Conservation (phyloP, 495 filamentous ascomycete genomes). For the Xylaria longipes region DNA sequence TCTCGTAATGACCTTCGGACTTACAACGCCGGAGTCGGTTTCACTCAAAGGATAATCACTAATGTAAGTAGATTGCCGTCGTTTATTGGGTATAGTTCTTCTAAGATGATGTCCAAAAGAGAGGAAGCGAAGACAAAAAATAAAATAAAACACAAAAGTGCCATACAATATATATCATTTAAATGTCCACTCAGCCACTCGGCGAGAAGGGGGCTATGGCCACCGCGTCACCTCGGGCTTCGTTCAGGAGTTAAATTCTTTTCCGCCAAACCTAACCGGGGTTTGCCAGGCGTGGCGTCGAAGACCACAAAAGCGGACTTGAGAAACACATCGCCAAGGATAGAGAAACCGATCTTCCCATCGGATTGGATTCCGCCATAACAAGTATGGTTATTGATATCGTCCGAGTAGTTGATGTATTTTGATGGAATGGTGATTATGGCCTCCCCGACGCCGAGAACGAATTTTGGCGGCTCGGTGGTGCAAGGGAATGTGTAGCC, state of each 20-base stretch:
- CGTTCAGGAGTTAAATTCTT: constrained; percentile 31
- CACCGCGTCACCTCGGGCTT: neutral
- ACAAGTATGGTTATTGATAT: constrained; percentile 46
- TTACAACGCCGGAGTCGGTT: too few relatives aligned
- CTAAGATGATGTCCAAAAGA: neutral
- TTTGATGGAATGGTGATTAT: constrained; percentile 58
- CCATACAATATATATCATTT: neutral
- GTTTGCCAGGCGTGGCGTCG: constrained; percentile 49
- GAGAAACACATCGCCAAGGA: constrained; percentile 78
- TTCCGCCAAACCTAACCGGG: constrained; percentile 60
- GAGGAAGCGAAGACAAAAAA: neutral
- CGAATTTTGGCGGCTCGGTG: constrained; percentile 64
- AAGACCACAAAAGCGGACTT: constrained; percentile 81
- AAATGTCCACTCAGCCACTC: neutral
- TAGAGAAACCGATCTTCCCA: constrained; percentile 65
- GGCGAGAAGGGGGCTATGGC: neutral
- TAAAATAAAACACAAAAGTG: neutral
- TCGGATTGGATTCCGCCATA: constrained; percentile 69
- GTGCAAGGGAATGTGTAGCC: constrained; percentile 70
- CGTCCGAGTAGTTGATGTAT: constrained; percentile 61
- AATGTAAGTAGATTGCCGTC: neutral
- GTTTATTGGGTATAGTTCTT: neutral
- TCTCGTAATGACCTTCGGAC: too few relatives aligned
- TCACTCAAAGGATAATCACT: neutral
- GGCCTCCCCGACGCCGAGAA: constrained; percentile 58